These are phyloP conservation scores for Arthroderma sp. DNA, from an alignment of 2,329 filamentous ascomycete species.

Conservation along the genomic window DNA sequence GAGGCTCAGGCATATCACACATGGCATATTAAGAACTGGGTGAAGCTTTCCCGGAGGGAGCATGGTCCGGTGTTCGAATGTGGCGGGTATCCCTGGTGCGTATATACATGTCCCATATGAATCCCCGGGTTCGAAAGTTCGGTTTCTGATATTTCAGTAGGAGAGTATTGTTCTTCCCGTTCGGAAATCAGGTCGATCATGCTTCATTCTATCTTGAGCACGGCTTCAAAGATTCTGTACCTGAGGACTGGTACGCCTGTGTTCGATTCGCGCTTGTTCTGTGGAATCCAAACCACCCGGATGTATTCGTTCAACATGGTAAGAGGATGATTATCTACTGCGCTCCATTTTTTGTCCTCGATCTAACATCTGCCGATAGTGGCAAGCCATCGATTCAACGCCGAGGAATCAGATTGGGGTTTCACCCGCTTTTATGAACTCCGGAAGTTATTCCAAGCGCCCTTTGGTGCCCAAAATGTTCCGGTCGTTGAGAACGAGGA, in stretches of 20 bases:
- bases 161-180: constrained; percentile 91
- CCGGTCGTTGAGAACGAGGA: constrained; percentile 39
- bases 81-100: constrained; percentile 74
- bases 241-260: constrained; percentile 92
- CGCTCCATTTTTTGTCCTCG: background rate
- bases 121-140: background rate
- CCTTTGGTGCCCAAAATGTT: constrained; percentile 56
- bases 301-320: constrained; percentile 61
- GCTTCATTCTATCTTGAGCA: constrained; percentile 95
- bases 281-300: constrained; percentile 89
- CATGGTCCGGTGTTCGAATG: constrained; percentile 82
- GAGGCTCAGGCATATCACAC: constrained; percentile 64
- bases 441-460: constrained; percentile 64
- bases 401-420: constrained; percentile 94
- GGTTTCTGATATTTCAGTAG: constrained; percentile 34
- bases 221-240: constrained; percentile 63
- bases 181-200: constrained; percentile 85
- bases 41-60: constrained; percentile 59
- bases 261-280: constrained; percentile 90
- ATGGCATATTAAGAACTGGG: constrained; percentile 83
- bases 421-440: constrained; percentile 95
- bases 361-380: constrained; percentile 24
- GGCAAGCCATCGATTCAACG: constrained; percentile 92
- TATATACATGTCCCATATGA: constrained; percentile 7
- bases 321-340: constrained; percentile 18